Percentiles rank a stretch among this genome's conserved stretches.
Evolutionary conservation across 805 yeast genomes (phyloP).

Genomic region (Zygoascus tannicola): DNA sequence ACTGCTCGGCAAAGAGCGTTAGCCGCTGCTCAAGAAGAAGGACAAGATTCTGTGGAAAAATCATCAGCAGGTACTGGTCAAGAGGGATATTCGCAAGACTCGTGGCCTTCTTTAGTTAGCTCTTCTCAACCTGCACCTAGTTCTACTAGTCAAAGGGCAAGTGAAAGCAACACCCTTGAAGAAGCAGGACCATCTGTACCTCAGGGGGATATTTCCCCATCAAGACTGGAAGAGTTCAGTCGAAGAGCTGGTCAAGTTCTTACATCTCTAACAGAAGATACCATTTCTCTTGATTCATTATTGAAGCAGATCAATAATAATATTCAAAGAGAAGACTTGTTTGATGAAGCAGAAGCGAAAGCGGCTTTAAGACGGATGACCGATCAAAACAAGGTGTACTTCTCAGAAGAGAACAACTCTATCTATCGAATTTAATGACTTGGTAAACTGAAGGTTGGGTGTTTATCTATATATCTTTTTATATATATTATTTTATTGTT

Average conservation of each 20-base stretch:
- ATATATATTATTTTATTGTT: no score
- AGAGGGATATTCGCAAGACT: conserved; percentile 8
- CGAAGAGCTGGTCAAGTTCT: conserved; percentile 39
- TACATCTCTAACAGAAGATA: conserved; percentile 37
- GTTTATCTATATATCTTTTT: no score
- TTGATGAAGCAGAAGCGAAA: conserved; percentile 28
- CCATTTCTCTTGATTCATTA: conserved; percentile 30
- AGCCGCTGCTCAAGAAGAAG: conserved; percentile 1
- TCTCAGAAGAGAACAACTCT: conserved; percentile 23
- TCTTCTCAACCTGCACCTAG: background rate
- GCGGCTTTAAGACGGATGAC: conserved; percentile 31
- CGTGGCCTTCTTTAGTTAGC: conserved; percentile 14
- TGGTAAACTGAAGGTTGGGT: no score
- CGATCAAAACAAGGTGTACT: conserved; percentile 30
- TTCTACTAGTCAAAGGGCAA: background rate
- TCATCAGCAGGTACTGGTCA: conserved; percentile 1
- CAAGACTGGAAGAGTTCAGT: conserved; percentile 40
- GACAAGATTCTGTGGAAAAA: background rate
- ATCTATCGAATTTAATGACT: conserved; percentile 27
- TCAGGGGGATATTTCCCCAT: conserved; percentile 38
- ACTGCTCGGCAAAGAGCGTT: conserved; percentile 21
- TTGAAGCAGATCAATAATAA: conserved; percentile 36
- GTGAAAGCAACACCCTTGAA: conserved; percentile 9
- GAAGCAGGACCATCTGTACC: conserved; percentile 15
- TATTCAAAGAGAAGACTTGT: conserved; percentile 33